A percentile compares a stretch with the other conserved stretches of the same genome.
phyloP scores from a whole-genome alignment of 2,329 filamentous ascomycete species.

The Blumeria hordei region DNA sequence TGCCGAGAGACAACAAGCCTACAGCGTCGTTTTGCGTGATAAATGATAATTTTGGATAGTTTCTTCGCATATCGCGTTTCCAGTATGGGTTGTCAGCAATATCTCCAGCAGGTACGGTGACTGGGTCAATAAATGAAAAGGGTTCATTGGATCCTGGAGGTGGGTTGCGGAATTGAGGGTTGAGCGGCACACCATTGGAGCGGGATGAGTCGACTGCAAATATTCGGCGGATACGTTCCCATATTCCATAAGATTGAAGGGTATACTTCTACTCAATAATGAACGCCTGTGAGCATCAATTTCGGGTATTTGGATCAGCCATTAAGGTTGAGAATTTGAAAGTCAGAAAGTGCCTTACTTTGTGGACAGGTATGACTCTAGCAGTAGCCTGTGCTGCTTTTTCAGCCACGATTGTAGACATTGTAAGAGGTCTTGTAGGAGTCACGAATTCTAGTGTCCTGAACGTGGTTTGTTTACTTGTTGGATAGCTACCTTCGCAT shows the following conservation, averaged over 20 bases:
- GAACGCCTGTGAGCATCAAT: not conserved
- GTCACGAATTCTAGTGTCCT: too few relatives aligned
- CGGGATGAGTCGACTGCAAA: slow-evolving; percentile 68
- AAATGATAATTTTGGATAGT: slow-evolving; percentile 58
- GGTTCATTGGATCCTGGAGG: slow-evolving; percentile 52
- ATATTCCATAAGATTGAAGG: slow-evolving; percentile 69
- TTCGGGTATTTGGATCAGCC: slow-evolving; percentile 4
- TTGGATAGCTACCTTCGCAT: too few relatives aligned
- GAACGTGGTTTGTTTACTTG: too few relatives aligned
- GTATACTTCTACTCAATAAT: slow-evolving; percentile 60
- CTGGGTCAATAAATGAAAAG: slow-evolving; percentile 51
- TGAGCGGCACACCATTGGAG: slow-evolving; percentile 77
- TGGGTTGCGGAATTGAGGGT: slow-evolving; percentile 78
- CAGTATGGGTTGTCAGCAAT: slow-evolving; percentile 87
- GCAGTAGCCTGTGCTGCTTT: slow-evolving; percentile 32
- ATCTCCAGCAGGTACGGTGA: slow-evolving; percentile 63
- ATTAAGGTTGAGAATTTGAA: slow-evolving; percentile 5
- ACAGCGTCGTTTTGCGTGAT: slow-evolving; percentile 71
- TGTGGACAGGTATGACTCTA: slow-evolving; percentile 29
- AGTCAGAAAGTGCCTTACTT: slow-evolving; percentile 22
- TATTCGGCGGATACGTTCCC: slow-evolving; percentile 56
- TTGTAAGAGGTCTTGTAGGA: slow-evolving; percentile 10
- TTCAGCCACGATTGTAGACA: slow-evolving; percentile 25
- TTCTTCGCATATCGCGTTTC: slow-evolving; percentile 72
- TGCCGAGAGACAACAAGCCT: slow-evolving; percentile 64